Conservation (phyloP, 2,329 filamentous ascomycete genomes). For the Aspergillus quadricinctus region DNA sequence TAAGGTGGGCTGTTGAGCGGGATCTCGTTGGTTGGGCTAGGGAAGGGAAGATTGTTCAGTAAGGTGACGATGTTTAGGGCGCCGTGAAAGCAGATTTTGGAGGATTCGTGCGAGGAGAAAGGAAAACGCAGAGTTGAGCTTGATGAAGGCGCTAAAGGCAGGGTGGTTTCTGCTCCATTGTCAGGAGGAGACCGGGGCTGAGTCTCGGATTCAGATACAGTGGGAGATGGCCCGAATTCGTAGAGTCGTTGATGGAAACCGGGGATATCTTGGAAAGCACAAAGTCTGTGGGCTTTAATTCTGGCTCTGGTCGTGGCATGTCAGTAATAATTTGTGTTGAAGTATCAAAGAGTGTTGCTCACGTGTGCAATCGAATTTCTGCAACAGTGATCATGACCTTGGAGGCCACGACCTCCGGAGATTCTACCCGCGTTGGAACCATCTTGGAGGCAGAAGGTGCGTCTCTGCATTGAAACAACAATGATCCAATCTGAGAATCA, state of each 20-base stretch:
- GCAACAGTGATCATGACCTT: constrained; percentile 20
- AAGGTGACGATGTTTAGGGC: constrained; percentile 24
- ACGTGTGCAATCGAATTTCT: constrained; percentile 25
- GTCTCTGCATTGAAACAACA: constrained; percentile 11
- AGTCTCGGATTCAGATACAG: not conserved
- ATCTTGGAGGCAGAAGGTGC: constrained; percentile 3
- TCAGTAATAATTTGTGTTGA: not conserved
- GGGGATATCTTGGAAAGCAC: constrained; percentile 25
- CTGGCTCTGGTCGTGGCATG: constrained; percentile 15
- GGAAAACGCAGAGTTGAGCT: constrained; percentile 7
- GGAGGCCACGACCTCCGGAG: constrained; percentile 18
- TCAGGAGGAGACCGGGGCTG: not conserved
- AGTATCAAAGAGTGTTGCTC: not conserved
- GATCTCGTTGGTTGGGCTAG: constrained; percentile 10
- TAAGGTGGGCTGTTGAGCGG: constrained; percentile 3
- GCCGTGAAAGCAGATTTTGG: constrained; percentile 24
- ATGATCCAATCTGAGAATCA: constrained; percentile 14
- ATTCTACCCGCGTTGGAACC: constrained; percentile 1
- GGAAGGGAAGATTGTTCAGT: constrained; percentile 23
- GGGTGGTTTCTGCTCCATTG: not conserved
- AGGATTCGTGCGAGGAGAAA: constrained; percentile 22
- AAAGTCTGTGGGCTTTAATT: constrained; percentile 27
- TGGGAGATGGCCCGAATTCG: constrained; percentile 13
- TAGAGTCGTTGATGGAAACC: constrained; percentile 20
- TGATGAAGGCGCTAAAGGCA: not conserved